Conservation (phyloP, 768 basidiomycete genomes). For the Pisolithus sp. region DNA sequence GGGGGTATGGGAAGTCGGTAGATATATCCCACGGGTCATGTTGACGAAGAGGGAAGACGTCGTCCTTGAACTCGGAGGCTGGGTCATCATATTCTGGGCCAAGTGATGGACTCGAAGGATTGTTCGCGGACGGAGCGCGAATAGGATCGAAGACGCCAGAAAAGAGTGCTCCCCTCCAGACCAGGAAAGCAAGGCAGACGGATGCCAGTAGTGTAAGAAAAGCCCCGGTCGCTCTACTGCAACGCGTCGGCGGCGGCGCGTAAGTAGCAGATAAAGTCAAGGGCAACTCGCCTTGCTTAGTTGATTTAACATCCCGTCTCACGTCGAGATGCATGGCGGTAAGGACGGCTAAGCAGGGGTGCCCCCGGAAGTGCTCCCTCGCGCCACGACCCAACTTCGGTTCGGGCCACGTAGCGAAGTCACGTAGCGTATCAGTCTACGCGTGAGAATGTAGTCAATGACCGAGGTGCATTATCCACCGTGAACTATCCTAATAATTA, state of each 20-base stretch:
- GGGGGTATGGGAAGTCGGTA: conserved; percentile 64
- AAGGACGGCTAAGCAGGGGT: neutral
- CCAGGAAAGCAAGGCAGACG: conserved; percentile 14
- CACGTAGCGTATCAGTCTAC: too few relatives aligned
- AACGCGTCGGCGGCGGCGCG: neutral
- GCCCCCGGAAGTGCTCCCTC: neutral
- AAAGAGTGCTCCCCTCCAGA: conserved; percentile 7
- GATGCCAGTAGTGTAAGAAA: conserved; percentile 15
- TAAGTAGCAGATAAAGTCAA: conserved; percentile 2
- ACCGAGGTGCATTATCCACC: too few relatives aligned
- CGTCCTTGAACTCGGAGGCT: conserved; percentile 40
- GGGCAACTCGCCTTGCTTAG: conserved; percentile 17
- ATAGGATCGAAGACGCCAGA: neutral
- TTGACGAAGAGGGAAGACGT: conserved; percentile 59
- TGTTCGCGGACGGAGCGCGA: neutral
- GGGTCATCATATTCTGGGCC: conserved; percentile 24
- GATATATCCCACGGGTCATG: conserved; percentile 63
- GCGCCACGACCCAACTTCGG: neutral
- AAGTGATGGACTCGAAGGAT: conserved; percentile 4
- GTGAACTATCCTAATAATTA: too few relatives aligned
- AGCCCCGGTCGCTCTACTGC: conserved; percentile 1
- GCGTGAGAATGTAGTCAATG: too few relatives aligned
- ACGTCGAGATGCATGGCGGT: neutral
- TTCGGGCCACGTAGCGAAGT: too few relatives aligned
- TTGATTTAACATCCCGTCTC: neutral